Evolutionary conservation across 2,329 filamentous ascomycete genomes (phyloP), one percentile per base, ranked within the genome.

Genomic region (Fusarium solani-melongenae): DNA sequence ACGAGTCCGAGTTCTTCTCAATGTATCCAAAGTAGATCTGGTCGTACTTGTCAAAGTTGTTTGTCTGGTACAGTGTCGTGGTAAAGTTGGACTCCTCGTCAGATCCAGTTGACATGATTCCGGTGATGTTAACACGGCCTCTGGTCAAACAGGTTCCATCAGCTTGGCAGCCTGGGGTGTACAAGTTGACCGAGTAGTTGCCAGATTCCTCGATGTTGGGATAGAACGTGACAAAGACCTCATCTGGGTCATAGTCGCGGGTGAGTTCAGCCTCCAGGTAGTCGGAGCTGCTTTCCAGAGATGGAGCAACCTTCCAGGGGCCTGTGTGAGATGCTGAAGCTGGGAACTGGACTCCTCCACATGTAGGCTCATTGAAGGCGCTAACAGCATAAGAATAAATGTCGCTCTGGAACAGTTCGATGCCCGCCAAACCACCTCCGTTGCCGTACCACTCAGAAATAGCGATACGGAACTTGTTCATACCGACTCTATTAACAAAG

Each of bases 11-110:
- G 62, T 89, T 91, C 62, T 92, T 91, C 79, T 98, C 94, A 62
- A 99, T 91, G 74, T 91, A 91, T 55, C 95, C 96, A 74, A 92
- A 93, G 83, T 95, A 98, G 67, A 99, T 91, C 75, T 94, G 92
- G 80, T 99, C 96, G 79, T 97, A 98, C 83, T 99, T 99, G 86
- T 98, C 96, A 81, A 92, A 97, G 80, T 97, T 89, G 83, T 99
- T 99, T 20, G 95, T 98, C 82, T 99, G 96, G 80, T 89, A 97
- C 9, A 98, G 84, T 1, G 89, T 88, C 1, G 87, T 90, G 31
- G 89, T 87, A 66, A 91, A 86, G 6, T 89, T 85, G 38, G 82
- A 80, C 59, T 84, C 75, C 76, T 82, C 74, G 75, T 82, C 79
- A 64, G 83, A 78, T 79, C 86, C 78, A 75, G 85, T 83, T 4